Base-by-base conservation (phyloP, 257 asterid species). In the Solanum boliviense region DNA sequence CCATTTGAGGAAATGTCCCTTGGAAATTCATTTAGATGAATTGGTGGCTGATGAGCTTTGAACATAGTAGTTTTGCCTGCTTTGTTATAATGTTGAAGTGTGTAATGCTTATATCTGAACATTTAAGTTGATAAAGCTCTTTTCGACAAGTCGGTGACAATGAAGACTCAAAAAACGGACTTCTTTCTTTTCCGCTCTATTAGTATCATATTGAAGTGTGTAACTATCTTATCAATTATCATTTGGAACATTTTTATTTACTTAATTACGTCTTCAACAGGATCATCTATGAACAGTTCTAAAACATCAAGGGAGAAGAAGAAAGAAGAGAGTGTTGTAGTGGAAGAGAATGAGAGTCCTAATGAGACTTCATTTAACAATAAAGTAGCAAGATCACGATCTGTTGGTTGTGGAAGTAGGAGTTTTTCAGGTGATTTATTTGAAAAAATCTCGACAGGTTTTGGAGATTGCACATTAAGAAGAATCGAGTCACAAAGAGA, bases 341-440 rank as follows among this genome's bases (percentile, higher is more conserved):
- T 93, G 60, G 98, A 94, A 4, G 85, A 95, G 75, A 93, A 93
- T 89, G 98, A 92, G 48, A 92, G 98, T 89, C 96, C 98, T 2
- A 93, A 92, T 91, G 88, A 92, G 32, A 87, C 89, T 34, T 74
- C 93, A 65, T 86, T 92, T 89, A 96, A 94, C 25, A 92, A 98
- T 52, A 97, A 94, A 74, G 99, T 97, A 21, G 96, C 99, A 9
- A 94, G 99, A 90, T 97, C 99, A 27, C 94, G 97, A 94, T 96
- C 99, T 89, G 99, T 97, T 74, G 99, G 99, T 2, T 97, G 99
- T 90, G 99, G 99, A 70, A 97, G 99, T 79, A 91, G 99, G 87
- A 97, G 99, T 90, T 97, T 97, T 72, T 96, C 99, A 1, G 99
- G 99, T 7, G 99, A 97, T 85, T 95, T 97, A 86, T 96, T 97